Base-by-base conservation (phyloP, 2,329 filamentous ascomycete species). In the Colletotrichum tabaci region DNA sequence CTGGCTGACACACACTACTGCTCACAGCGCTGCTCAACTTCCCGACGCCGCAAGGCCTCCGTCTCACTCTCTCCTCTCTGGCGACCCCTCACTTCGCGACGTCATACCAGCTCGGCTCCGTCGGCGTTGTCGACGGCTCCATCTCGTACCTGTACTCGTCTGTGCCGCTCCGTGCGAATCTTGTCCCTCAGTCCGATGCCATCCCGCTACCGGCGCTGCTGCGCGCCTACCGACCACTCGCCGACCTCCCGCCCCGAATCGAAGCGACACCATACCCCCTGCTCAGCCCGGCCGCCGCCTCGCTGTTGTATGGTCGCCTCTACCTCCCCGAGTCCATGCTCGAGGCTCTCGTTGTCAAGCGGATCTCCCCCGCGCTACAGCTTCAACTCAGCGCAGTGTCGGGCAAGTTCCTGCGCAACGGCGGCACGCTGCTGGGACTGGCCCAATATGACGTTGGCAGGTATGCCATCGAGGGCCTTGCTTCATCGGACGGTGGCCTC, bases 141-240 rank as follows among this genome's bases (percentile, higher is more conserved):
- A 89, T 99, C 68, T 97, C 95, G 16, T 99, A 98, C 83, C 90
- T 99, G 65, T 98, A 97, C 85, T 97, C 95, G 60, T 97, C 94
- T 3, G 87, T 96, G 10, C 91, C 94, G 15, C 88, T 98, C 67
- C 84, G 87, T 49, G 86, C 91, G 62, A 84, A 89, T 84, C 74
- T 94, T 87, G 81, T 86, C 13, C 90, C 88, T 13, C 89, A 90
- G 81, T 97, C 94, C 76, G 91, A 92, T 58, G 85, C 89, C 26
- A 92, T 98, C 47, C 91, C 94, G 16, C 85, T 99, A 12, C 92
- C 92, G 42, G 88, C 92, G 75, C 88, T 98, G 26, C 89, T 98
- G 61, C 90, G 90, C 67, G 95, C 96, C 1, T 98, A 98, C 80
- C 90, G 92, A 68, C 93, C 95, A 75, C 86, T 98, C 23, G 87